These are phyloP conservation scores for Pseudogymnoascus sp. DNA, from an alignment of 2,329 filamentous ascomycete species.

Conservation along the genomic window DNA sequence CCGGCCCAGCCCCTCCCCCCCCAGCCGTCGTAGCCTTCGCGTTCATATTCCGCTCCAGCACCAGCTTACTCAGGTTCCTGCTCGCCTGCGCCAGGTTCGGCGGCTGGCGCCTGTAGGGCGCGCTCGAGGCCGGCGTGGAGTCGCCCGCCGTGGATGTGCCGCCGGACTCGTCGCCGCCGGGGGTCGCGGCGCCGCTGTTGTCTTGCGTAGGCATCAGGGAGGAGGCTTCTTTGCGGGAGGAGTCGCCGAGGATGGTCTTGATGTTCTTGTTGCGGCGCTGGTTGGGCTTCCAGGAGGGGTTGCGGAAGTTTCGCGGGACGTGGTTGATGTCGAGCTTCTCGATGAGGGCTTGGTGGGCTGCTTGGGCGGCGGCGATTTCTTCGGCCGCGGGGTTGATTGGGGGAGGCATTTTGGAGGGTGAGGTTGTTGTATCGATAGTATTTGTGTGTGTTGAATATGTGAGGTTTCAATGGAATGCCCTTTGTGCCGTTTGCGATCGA, in stretches of 20 bases:
- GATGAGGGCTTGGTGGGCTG: conserved; percentile 76
- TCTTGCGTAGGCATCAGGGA: conserved; percentile 65
- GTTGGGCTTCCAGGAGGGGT: conserved; percentile 80
- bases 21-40: conserved; percentile 25
- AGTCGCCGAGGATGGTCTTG: conserved; percentile 90
- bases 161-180: conserved; percentile 46
- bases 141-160: conserved; percentile 42
- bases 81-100: conserved; percentile 84
- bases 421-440: neutral
- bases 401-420: neutral
- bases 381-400: neutral
- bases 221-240: conserved; percentile 81
- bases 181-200: conserved; percentile 72
- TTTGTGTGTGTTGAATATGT: neutral
- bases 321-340: conserved; percentile 87
- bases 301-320: conserved; percentile 83
- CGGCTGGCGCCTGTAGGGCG: conserved; percentile 28
- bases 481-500: neutral
- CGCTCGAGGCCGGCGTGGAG: conserved; percentile 38
- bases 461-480: neutral
- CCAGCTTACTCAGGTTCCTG: conserved; percentile 75
- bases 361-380: conserved; percentile 45
- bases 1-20: conserved; percentile 48
- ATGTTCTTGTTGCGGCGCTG: conserved; percentile 98
- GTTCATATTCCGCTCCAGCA: conserved; percentile 71